A percentile compares a stretch with the other conserved stretches of the same genome.
phyloP scores from a whole-genome alignment of 805 yeast genomes.

The Yamadazyma takamatsuzukensis region DNA sequence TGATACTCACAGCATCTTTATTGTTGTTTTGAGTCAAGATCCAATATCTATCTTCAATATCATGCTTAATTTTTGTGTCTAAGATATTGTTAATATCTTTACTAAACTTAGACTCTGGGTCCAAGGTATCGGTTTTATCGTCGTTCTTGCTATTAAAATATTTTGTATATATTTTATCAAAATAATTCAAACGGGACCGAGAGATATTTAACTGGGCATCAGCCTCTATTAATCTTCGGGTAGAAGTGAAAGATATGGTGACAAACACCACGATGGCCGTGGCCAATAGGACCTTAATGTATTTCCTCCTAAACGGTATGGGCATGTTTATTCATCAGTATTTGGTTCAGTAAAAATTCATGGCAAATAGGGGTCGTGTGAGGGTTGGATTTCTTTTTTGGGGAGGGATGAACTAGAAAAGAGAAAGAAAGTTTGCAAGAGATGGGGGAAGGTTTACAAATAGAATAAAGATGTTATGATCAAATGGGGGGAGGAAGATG shows the following conservation, averaged over 20 bases:
- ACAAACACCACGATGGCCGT: constrained; percentile 3
- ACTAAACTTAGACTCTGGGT: constrained; percentile 11
- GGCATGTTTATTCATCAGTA: too few relatives aligned
- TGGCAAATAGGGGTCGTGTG: too few relatives aligned
- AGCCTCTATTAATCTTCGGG: constrained; percentile 3
- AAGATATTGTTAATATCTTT: constrained; percentile 14
- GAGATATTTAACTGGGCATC: constrained; percentile 1
- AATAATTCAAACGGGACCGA: constrained; percentile 4
- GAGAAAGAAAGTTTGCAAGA: too few relatives aligned
- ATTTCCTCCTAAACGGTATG: constrained; percentile 4
- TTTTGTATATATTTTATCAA: constrained; percentile 9
- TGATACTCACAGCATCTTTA: constrained; percentile 7
- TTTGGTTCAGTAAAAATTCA: too few relatives aligned
- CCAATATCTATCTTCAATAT: constrained; percentile 24
- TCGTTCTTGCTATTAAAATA: constrained; percentile 1
- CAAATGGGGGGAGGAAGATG: too few relatives aligned
- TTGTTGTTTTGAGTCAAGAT: constrained; percentile 11
- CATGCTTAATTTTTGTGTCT: constrained; percentile 14
- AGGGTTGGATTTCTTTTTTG: too few relatives aligned
- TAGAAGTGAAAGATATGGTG: constrained; percentile 2
- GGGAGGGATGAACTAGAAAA: too few relatives aligned
- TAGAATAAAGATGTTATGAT: too few relatives aligned
- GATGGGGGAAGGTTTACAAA: too few relatives aligned
- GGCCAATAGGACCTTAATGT: constrained; percentile 2
- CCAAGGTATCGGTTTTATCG: constrained; percentile 4